These are phyloP conservation scores for Ceratocystiopsis brevicomis DNA, from an alignment of 2,329 filamentous ascomycete species.

Conservation along the genomic window DNA sequence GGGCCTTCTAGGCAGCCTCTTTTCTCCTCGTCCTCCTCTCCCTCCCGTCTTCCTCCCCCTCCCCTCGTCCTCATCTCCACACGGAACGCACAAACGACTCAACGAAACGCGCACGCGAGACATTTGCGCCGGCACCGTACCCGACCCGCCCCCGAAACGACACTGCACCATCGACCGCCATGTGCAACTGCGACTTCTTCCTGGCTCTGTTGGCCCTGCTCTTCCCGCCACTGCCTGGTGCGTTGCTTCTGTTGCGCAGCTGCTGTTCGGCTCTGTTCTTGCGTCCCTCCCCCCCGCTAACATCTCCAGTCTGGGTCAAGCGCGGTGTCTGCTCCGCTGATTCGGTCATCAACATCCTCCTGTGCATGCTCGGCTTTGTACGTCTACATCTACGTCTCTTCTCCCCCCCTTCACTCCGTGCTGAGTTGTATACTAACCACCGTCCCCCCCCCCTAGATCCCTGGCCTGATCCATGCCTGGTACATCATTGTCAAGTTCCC, in stretches of 20 bases:
- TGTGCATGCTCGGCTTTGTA: conserved; percentile 56
- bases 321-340: conserved; percentile 81
- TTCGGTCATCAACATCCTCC: conserved; percentile 84
- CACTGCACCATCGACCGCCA: conserved; percentile 14
- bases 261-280: not conserved
- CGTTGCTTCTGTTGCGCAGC: conserved; percentile 12
- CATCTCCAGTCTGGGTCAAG: conserved; percentile 73
- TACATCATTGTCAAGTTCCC: conserved; percentile 92
- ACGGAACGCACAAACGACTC: too few species aligned
- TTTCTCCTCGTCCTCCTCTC: too few species aligned
- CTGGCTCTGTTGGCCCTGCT: conserved; percentile 44
- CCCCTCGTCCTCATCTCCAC: too few species aligned
- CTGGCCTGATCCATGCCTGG: conserved; percentile 86
- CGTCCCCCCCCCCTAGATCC: conserved; percentile 39
- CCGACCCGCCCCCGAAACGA: not conserved
- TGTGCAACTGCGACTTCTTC: conserved; percentile 44
- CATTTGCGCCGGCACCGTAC: not conserved
- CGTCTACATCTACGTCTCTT: too few species aligned
- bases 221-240: conserved; percentile 47
- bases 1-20: too few species aligned
- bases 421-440: not conserved
- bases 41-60: too few species aligned
- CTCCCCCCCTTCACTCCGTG: too few species aligned
- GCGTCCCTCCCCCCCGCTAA: not conserved
- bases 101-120: not conserved